Evolutionary conservation across 192 early-diverging fungal genomes (phyloP), one percentile per base, ranked within the genome.

Genomic region (Gigaspora rosea): DNA sequence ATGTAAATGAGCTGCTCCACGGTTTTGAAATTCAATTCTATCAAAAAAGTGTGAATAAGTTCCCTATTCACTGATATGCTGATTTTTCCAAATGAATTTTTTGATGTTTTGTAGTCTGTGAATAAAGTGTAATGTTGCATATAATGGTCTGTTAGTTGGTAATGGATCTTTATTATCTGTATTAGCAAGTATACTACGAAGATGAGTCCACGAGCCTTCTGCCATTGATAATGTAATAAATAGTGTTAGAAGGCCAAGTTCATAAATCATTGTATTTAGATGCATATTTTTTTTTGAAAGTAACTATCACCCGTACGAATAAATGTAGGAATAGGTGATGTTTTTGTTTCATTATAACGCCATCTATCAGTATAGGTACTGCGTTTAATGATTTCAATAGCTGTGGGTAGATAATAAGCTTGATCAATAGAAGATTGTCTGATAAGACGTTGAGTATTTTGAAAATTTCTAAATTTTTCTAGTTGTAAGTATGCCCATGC

Each of bases 401-500:
- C 70, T 56, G 49, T 36, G 16, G 54, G 52, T 27, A 18, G 51
- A 41, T 10, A 10, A 12, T 3, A 27, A 32, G 52, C 12, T 8
- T 1, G 27, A 33, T n/a, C 6, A n/a, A n/a, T n/a, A n/a, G n/a
- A n/a, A n/a, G n/a, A n/a, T n/a, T n/a, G n/a, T n/a, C n/a, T n/a
- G n/a, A n/a, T n/a, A n/a, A n/a, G n/a, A n/a, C n/a, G n/a, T n/a
- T n/a, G n/a, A n/a, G n/a, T n/a, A n/a, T n/a, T n/a, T n/a, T n/a
- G n/a, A n/a, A n/a, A n/a, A n/a, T n/a, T n/a, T n/a, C n/a, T n/a
- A n/a, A n/a, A n/a, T 52, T 71, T 71, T 71, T 71, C 51, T 18
- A 71, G 70, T 56, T 71, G 70, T n/a, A 71, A 56, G 47, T 71
- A 71, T 36, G 70, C 22, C 27, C 27, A 56, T 18, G 54, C 54